Conservation (phyloP, 176 grass and related monocot genomes). For the Rhynchospora tenuis region DNA sequence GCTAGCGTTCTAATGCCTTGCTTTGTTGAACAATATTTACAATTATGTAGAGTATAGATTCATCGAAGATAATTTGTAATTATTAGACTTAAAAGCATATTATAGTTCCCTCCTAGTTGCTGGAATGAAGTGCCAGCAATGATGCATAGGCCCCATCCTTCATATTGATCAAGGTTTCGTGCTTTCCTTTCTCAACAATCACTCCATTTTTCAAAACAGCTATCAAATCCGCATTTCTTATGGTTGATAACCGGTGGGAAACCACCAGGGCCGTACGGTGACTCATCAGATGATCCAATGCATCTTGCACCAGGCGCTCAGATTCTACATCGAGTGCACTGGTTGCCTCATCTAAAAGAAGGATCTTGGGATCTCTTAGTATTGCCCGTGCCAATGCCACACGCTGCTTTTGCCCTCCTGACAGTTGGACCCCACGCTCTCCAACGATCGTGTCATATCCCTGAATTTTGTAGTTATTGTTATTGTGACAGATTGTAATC, state of each 20-base stretch:
- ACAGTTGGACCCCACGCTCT: constrained; percentile 63
- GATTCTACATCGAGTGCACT: constrained; percentile 71
- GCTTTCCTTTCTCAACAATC: constrained; percentile 61
- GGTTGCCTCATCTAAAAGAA: constrained; percentile 62
- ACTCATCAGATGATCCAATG: constrained; percentile 45
- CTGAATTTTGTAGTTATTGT: constrained; percentile 31
- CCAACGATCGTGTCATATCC: constrained; percentile 58
- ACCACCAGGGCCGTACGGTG: constrained; percentile 43
- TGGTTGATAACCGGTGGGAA: constrained; percentile 50
- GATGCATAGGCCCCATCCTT: constrained; percentile 60
- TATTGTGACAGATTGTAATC: neutral
- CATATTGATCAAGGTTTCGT: constrained; percentile 37
- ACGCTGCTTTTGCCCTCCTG: constrained; percentile 70
- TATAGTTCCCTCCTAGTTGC: neutral
- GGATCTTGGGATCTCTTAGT: constrained; percentile 54
- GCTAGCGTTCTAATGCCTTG: too few relatives aligned
- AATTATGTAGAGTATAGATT: too few relatives aligned
- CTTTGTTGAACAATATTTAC: too few relatives aligned
- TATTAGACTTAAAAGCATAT: neutral
- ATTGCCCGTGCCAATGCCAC: constrained; percentile 61
- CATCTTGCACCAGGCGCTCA: constrained; percentile 47
- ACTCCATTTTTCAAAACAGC: constrained; percentile 48
- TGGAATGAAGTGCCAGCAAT: constrained; percentile 40
- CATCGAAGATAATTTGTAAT: constrained; percentile 6
- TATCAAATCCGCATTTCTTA: constrained; percentile 51